These are phyloP conservation scores for Phlebiopsis gigantea DNA, from an alignment of 768 basidiomycete species.

Conservation along the genomic window DNA sequence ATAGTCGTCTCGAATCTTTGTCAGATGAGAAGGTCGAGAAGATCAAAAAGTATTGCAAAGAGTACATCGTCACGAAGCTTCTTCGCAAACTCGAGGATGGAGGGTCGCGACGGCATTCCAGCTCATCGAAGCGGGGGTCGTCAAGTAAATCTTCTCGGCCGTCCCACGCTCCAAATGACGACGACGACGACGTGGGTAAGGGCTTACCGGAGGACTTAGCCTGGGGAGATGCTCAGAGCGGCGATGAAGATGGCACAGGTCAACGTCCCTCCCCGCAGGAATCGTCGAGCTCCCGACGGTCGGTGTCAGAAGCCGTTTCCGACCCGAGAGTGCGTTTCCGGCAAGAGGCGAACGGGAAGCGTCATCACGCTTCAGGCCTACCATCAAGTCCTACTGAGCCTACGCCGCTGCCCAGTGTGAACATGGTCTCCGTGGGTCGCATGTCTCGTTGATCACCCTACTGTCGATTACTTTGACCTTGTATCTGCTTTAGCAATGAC, in stretches of 20 bases:
- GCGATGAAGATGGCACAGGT: neutral
- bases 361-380: neutral
- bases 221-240: slow-evolving; percentile 1
- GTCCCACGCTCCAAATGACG: neutral
- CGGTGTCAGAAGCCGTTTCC: neutral
- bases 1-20: slow-evolving; percentile 67
- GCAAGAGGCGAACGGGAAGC: neutral
- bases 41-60: slow-evolving; percentile 91
- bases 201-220: neutral
- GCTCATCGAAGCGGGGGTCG: neutral
- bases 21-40: slow-evolving; percentile 84
- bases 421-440: slow-evolving; percentile 2
- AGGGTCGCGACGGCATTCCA: neutral
- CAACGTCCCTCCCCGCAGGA: neutral
- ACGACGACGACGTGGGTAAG: neutral
- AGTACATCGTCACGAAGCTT: slow-evolving; percentile 75
- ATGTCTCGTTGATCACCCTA: slow-evolving; percentile 1
- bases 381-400: neutral
- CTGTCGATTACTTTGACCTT: slow-evolving; percentile 2
- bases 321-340: slow-evolving; percentile 2
- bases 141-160: neutral
- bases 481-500: slow-evolving; percentile 2
- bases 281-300: neutral
- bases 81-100: slow-evolving; percentile 52
- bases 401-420: neutral